These are phyloP conservation scores for Asterochloris erici DNA, from an alignment of 139 green algal genomes.

Conservation along the genomic window DNA sequence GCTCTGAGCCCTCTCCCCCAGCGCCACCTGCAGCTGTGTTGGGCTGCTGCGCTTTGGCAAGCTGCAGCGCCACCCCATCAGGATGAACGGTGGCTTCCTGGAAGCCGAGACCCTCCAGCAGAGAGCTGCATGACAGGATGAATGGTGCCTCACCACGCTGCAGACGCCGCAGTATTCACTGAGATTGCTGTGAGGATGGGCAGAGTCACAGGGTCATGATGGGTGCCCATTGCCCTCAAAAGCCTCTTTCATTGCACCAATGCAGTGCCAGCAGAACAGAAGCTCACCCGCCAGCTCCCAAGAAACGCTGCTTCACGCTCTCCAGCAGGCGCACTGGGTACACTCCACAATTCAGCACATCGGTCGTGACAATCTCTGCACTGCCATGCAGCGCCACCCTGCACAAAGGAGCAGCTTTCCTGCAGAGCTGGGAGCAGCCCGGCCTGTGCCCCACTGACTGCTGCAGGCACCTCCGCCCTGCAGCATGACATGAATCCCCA, in stretches of 20 bases:
- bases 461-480: too few species aligned
- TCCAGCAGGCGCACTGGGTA: constrained; percentile 47
- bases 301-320: constrained; percentile 51
- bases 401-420: too few species aligned
- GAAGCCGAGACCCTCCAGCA: constrained; percentile 55
- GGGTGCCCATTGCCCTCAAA: constrained; percentile 11
- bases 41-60: not conserved
- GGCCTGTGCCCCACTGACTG: too few species aligned
- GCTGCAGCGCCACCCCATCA: constrained; percentile 33
- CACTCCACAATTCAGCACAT: constrained; percentile 94
- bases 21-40: not conserved
- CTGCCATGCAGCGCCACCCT: not conserved
- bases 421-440: too few species aligned
- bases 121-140: constrained; percentile 34
- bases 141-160: constrained; percentile 16
- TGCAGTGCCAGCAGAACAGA: too few species aligned
- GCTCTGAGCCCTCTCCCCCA: not conserved
- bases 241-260: too few species aligned
- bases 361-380: constrained; percentile 42
- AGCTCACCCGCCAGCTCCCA: constrained; percentile 63
- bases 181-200: not conserved
- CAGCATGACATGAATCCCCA: not conserved
- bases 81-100: constrained; percentile 40
- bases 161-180: not conserved
- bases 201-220: not conserved